A percentile compares a stretch with the other conserved stretches of the same genome.
Conservation (phyloP, 331 rosid species). For the Malus hybrid region DNA sequence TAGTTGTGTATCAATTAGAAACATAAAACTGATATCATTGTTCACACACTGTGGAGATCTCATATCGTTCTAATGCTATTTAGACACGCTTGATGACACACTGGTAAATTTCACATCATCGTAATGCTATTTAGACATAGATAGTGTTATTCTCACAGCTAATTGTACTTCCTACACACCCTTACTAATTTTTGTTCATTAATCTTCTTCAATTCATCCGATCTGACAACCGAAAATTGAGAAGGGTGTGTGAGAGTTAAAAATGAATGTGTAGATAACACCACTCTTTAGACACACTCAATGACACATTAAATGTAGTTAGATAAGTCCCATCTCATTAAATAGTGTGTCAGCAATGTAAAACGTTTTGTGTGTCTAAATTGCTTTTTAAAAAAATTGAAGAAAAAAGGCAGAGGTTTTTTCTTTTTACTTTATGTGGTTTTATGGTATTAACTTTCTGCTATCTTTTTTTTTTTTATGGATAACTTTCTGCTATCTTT, state of each 20-base stretch:
- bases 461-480: neutral
- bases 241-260: no score
- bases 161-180: no score
- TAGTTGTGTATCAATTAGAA: neutral
- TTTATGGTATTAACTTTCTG: neutral
- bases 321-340: neutral
- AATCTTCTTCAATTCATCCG: no score
- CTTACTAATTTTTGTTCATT: no score
- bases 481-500: neutral
- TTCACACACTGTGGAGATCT: no score
- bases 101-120: neutral
- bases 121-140: no score
- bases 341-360: neutral
- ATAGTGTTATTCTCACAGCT: no score
- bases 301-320: no score
- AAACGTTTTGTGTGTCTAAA: neutral
- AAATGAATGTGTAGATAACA: no score
- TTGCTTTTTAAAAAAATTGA: neutral
- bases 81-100: neutral
- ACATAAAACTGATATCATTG: neutral
- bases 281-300: no score
- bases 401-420: neutral
- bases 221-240: fast-evolving
- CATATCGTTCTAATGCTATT: neutral
- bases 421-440: neutral